These are phyloP conservation scores for Botrytis cinerea DNA, from an alignment of 2,329 filamentous ascomycete genomes.

Conservation along the genomic window DNA sequence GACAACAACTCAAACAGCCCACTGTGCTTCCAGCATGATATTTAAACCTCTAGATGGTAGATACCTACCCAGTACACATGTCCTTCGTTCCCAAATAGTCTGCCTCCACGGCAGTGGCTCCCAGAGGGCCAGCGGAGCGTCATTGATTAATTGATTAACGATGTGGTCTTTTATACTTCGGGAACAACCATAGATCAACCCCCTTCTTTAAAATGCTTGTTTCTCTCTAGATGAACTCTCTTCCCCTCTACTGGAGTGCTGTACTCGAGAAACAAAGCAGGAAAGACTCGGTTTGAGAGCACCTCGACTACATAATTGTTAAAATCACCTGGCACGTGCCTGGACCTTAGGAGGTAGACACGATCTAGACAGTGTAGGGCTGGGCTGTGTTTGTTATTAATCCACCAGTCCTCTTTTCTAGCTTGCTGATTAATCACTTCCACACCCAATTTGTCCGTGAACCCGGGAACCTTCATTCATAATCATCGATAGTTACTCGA, in stretches of 20 bases:
- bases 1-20: neutral
- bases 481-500: neutral
- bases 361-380: neutral
- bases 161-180: neutral
- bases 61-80: neutral
- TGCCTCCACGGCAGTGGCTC: conserved; percentile 9
- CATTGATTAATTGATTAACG: neutral
- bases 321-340: too few species aligned
- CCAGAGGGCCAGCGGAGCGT: conserved; percentile 4
- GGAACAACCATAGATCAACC: too few species aligned
- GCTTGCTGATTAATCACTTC: neutral
- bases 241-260: too few species aligned
- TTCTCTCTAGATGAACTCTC: neutral
- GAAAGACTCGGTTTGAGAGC: too few species aligned
- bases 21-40: neutral
- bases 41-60: neutral
- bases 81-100: neutral
- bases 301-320: too few species aligned
- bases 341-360: neutral
- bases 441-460: neutral
- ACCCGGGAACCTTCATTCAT: neutral
- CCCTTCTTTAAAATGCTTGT: neutral
- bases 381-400: neutral
- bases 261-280: too few species aligned
- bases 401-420: neutral